Base-by-base conservation (phyloP, 2,329 filamentous ascomycete genomes). In the Cladobotryum protrusum region DNA sequence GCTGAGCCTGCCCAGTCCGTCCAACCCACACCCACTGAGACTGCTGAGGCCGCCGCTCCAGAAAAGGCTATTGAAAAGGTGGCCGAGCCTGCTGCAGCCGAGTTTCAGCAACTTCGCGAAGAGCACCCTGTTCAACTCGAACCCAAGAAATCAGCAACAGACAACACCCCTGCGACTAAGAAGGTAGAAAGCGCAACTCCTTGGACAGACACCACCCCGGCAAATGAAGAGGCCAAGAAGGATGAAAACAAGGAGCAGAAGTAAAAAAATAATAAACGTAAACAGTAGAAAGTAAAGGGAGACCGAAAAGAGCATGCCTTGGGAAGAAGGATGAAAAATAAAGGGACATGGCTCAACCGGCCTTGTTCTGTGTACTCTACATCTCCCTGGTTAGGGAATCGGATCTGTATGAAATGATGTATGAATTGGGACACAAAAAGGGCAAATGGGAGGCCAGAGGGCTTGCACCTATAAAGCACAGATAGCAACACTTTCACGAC, bases 121-220 rank as follows among this genome's bases (percentile, higher is more conserved):
- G 50, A 50, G 12, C 34, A 15, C 13, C 42, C 6, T 5, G 39
- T 41, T 3, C 4, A 33, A 15, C 15, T 41, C 6, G 7, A 45
- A 2, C 53, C 53, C 45, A 42, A 40, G 7, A 47, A 54, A 2
- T 40, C 47, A 6, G 29, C 54, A 7, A 54, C 57, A 18, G 48
- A 55, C n/a, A 49, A 55, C 15, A 17, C 48, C 3, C 36, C 48
- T 1, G 47, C 33, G 5, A 43, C 33, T 15, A 53, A 52, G 42
- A 8, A 50, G 14, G 52, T 53, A 5, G 48, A 52, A 19, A 43
- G 42, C 14, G 50, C 52, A 15, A 44, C 45, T 12, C 55, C 58
- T 4, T 59, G 54, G 56, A 55, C 63, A n/a, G 65, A 68, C 49
- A 63, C 63, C 6, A 63, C 60, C 5, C 56, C 55, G 3, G 66